Evolutionary conservation across 1,139 yeast species (phyloP).

Genomic region (Nakaseomyces uthaithaninus): DNA sequence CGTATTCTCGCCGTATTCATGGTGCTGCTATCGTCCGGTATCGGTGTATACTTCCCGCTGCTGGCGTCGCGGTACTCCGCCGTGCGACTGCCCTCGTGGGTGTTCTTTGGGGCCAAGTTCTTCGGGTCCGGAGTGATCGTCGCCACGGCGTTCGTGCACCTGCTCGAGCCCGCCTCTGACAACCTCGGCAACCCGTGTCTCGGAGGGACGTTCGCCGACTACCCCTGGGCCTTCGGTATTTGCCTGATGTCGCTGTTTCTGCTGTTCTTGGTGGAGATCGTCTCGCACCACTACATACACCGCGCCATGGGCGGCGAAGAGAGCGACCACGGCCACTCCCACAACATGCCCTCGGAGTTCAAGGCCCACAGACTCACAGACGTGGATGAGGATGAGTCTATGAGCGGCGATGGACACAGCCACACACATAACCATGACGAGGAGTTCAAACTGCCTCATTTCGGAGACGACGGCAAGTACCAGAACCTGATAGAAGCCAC

Average conservation of each 20-base stretch:
- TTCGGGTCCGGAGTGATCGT: constrained; percentile 91
- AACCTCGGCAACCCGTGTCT: constrained; percentile 46
- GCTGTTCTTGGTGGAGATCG: constrained; percentile 47
- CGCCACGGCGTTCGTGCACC: constrained; percentile 82
- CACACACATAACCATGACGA: constrained; percentile 3
- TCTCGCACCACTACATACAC: constrained; percentile 41
- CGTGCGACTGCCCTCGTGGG: constrained; percentile 48
- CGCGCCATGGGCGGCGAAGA: constrained; percentile 9
- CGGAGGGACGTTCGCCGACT: constrained; percentile 45
- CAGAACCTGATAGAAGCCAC: constrained; percentile 3
- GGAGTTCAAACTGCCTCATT: constrained; percentile 3
- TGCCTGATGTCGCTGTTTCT: constrained; percentile 46
- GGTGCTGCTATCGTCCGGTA: constrained; percentile 45
- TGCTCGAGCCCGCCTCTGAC: constrained; percentile 69
- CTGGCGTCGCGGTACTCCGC: constrained; percentile 47
- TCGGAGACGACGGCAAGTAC: constrained; percentile 4
- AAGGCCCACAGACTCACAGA: background rate
- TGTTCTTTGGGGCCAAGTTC: constrained; percentile 62
- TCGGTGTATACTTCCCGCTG: constrained; percentile 57
- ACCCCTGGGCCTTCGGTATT: constrained; percentile 60
- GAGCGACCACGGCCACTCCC: constrained; percentile 4
- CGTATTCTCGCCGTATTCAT: constrained; percentile 58
- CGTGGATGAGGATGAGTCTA: constrained; percentile 2
- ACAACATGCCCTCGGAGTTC: constrained; percentile 1
- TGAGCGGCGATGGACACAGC: background rate